Evolutionary conservation across 1,284 basidiomycete genomes (phyloP), one percentile per base, ranked within the genome.

Genomic region (Irpex sp.): DNA sequence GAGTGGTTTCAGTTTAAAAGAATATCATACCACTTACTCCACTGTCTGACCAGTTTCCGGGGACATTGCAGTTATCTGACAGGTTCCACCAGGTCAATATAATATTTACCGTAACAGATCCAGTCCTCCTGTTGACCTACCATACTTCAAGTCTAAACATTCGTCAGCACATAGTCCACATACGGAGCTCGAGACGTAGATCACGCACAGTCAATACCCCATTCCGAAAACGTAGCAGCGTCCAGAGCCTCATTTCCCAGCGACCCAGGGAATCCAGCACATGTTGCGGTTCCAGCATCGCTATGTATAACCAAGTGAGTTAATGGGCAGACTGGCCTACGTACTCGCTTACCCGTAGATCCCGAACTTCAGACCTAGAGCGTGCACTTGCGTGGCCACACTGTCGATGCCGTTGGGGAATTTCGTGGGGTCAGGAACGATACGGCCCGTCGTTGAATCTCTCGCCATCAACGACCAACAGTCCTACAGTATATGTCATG

Each of bases 41-140:
- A 47, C 66, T 74, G 61, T 85, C 83, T 13, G 73, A 76, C 83
- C 83, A 85, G 66, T 85, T 83, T 5, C 62, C 65, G 8, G 83
- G 83, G 19, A 85, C 78, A 67, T 83, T 80, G 70, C 83, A 85
- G 64, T 85, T 85, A 65, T 85, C 83, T 83, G 57, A 15, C 1
- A 35, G 33, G 49, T 26, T 26, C 26, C 2, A 4, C 3, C 3
- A 50, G 39, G 4, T 43, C 15, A 15, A 50, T n/a, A 7, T 26
- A 11, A 15, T 47, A 15, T 62, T 60, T 57, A 37, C 15, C 59
- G 33, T 5, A 9, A 21, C 19, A 1, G 15, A 19, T 26, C 8
- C 8, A 51, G 11, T 37, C 46, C 2, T 9, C 13, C 9, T 5
- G 19, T 19, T 35, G 35, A 65, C 71, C 43, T 51, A 80, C 82